Evolutionary conservation across 2,329 filamentous ascomycete genomes (phyloP).

Genomic region (Epichloe sylvatica): DNA sequence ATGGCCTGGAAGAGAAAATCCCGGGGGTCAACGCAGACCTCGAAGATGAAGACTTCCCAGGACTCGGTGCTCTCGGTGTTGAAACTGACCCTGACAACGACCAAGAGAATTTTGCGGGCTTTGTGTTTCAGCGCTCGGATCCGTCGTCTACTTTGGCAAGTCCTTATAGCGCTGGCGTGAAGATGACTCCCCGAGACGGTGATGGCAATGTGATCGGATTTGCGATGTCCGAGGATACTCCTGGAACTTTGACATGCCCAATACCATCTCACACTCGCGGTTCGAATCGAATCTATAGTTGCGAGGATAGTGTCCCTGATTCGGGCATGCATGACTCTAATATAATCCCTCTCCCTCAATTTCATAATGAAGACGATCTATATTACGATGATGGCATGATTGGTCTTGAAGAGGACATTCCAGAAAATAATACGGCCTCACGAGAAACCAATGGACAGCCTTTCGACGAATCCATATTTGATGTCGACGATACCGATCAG

Average conservation of each 20-base stretch:
- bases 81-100: constrained; percentile 37
- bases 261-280: constrained; percentile 1
- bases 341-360: constrained; percentile 5
- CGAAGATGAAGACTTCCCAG: constrained; percentile 3
- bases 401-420: constrained; percentile 31
- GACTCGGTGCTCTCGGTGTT: constrained; percentile 7
- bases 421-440: constrained; percentile 27
- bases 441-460: constrained; percentile 36
- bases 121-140: constrained; percentile 42
- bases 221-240: constrained; percentile 36
- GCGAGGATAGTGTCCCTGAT: constrained; percentile 17
- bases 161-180: constrained; percentile 32
- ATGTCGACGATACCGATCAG: constrained; percentile 49
- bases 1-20: constrained; percentile 52
- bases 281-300: not conserved
- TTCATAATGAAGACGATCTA: constrained; percentile 42
- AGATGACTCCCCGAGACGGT: constrained; percentile 40
- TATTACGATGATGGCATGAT: constrained; percentile 56
- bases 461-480: constrained; percentile 64
- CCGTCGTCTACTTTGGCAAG: constrained; percentile 36
- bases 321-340: constrained; percentile 28
- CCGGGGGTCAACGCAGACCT: constrained; percentile 31
- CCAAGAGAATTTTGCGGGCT: constrained; percentile 48
- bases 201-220: constrained; percentile 43
- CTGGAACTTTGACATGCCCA: constrained; percentile 9